Conservation (phyloP, 1,139 yeast species). For the Blastobotrys proliferans region DNA sequence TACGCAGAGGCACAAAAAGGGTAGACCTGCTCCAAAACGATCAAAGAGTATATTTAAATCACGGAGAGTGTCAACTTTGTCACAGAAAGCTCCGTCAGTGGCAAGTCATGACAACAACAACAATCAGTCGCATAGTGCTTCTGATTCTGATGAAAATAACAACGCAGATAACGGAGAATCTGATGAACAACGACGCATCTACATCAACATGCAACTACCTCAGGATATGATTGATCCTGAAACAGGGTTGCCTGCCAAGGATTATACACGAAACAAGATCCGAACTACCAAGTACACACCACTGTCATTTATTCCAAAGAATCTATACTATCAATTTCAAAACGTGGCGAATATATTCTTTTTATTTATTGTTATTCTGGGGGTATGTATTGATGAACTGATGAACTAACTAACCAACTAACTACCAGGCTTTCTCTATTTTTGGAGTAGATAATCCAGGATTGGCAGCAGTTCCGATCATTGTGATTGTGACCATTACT, state of each 20-base stretch:
- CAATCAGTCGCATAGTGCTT: background rate
- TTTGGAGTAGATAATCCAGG: slow-evolving; percentile 93
- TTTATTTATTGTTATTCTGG: slow-evolving; percentile 73
- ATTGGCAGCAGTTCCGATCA: slow-evolving; percentile 86
- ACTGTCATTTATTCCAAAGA: slow-evolving; percentile 80
- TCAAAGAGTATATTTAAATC: slow-evolving; percentile 25
- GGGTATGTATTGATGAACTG: slow-evolving; percentile 34
- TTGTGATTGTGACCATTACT: slow-evolving; percentile 83
- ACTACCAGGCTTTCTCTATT: slow-evolving; percentile 51
- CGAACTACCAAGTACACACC: slow-evolving; percentile 97
- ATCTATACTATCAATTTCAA: slow-evolving; percentile 70
- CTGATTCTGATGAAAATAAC: background rate
- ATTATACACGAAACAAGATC: slow-evolving; percentile 82
- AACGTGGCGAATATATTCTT: slow-evolving; percentile 90
- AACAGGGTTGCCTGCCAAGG: slow-evolving; percentile 53
- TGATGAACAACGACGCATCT: slow-evolving; percentile 29
- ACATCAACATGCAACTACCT: slow-evolving; percentile 69
- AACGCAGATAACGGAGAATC: background rate
- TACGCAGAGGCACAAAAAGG: slow-evolving; percentile 72
- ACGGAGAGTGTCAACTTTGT: slow-evolving; percentile 14
- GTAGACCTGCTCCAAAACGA: slow-evolving; percentile 48
- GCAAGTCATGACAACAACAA: background rate
- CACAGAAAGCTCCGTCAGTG: background rate
- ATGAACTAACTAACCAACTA: slow-evolving; percentile 4
- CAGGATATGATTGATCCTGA: slow-evolving; percentile 51